A percentile compares a stretch with the other conserved stretches of the same genome.
These are phyloP conservation scores for Baudoinia panamericana DNA, from an alignment of 495 filamentous ascomycete species.

Conservation along the genomic window DNA sequence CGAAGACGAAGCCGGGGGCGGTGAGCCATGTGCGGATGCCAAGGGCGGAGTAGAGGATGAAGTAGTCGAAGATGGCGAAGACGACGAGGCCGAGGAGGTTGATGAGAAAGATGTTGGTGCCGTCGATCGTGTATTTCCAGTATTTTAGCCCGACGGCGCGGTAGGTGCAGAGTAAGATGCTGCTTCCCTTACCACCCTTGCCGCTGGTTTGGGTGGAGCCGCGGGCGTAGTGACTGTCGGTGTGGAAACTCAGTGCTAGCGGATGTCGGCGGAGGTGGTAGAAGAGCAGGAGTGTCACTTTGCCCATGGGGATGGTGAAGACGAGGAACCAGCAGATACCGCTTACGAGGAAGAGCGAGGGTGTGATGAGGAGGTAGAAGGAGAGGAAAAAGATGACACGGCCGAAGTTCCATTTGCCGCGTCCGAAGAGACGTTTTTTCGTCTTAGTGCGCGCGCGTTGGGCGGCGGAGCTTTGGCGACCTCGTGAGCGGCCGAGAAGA, in stretches of 20 bases:
- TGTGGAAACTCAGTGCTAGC: conserved; percentile 82
- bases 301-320: conserved; percentile 98
- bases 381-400: conserved; percentile 91
- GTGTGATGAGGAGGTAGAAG: conserved; percentile 89
- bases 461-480: conserved; percentile 27
- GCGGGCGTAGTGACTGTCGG: conserved; percentile 63
- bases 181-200: conserved; percentile 34
- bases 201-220: conserved; percentile 44
- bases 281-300: conserved; percentile 78
- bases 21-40: conserved; percentile 60
- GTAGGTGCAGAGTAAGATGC: conserved; percentile 91
- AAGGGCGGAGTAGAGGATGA: conserved; percentile 52
- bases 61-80: conserved; percentile 90
- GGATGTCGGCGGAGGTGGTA: conserved; percentile 89
- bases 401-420: conserved; percentile 89
- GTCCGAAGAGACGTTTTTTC: conserved; percentile 84
- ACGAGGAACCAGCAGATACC: conserved; percentile 89
- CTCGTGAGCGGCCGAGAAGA: conserved; percentile 61
- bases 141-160: conserved; percentile 88
- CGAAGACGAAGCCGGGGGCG: conserved; percentile 71
- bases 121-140: conserved; percentile 98
- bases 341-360: conserved; percentile 75
- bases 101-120: conserved; percentile 97
- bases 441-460: conserved; percentile 42
- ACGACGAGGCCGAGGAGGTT: conserved; percentile 83